Conservation (phyloP, 257 asterid genomes). For the Buddleja alternifolia region DNA sequence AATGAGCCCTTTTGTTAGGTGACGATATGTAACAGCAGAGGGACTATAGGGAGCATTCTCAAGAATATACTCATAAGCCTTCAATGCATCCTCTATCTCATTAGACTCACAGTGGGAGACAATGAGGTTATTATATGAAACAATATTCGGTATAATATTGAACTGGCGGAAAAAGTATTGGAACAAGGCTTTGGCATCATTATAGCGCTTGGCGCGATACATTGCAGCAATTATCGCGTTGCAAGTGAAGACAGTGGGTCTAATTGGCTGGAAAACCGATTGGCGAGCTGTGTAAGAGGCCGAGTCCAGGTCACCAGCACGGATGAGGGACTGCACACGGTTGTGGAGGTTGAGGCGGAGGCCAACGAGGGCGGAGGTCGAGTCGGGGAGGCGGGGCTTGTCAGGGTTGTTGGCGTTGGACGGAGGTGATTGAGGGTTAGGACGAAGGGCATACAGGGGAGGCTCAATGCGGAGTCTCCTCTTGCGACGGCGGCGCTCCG, state of each 20-base stretch:
- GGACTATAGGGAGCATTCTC: constrained; percentile 80
- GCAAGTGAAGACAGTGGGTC: constrained; percentile 94
- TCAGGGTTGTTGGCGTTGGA: constrained; percentile 34
- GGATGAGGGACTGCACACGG: constrained; percentile 88
- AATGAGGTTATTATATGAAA: constrained; percentile 68
- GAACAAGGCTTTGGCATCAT: constrained; percentile 70
- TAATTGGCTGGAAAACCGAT: constrained; percentile 64
- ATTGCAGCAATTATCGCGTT: constrained; percentile 90
- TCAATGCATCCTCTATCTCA: constrained; percentile 71
- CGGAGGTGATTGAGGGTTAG: constrained; percentile 47
- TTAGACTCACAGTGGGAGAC: constrained; percentile 70
- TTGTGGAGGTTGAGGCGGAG: constrained; percentile 86
- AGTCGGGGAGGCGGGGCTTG: constrained; percentile 74
- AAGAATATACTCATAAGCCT: constrained; percentile 53
- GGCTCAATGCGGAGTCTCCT: constrained; percentile 91
- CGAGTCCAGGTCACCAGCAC: constrained; percentile 81
- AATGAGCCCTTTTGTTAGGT: constrained; percentile 79
- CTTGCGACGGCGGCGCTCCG: constrained; percentile 88
- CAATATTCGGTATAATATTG: constrained; percentile 67
- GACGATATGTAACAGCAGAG: constrained; percentile 73
- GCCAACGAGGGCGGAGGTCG: constrained; percentile 76
- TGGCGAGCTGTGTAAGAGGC: constrained; percentile 82
- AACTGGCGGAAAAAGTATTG: constrained; percentile 82
- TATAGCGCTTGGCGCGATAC: constrained; percentile 69
- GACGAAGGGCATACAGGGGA: constrained; percentile 73